A percentile compares a stretch with the other conserved stretches of the same genome.
phyloP scores from a whole-genome alignment of 139 green algal genomes.

The Bryopsis sp. region DNA sequence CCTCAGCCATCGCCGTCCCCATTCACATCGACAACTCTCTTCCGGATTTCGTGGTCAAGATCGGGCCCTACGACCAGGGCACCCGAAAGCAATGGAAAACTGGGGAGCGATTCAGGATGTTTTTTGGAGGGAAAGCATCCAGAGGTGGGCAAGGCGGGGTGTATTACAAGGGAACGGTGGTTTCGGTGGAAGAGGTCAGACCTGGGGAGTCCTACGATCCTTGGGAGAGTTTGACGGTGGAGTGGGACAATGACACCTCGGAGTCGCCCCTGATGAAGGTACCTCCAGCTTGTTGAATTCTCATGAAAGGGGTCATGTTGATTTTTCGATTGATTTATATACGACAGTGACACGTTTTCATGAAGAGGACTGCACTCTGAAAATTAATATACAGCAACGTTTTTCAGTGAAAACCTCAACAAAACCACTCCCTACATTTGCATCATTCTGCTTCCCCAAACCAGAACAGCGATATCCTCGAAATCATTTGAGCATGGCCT shows the following conservation, averaged over 20 bases:
- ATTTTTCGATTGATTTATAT: too few relatives aligned
- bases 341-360: too few relatives aligned
- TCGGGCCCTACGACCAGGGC: constrained; percentile 35
- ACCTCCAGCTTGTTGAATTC: too few relatives aligned
- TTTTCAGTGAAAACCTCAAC: too few relatives aligned
- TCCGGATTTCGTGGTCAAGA: constrained; percentile 60
- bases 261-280: constrained; percentile 5
- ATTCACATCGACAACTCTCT: constrained; percentile 55
- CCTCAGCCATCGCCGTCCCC: constrained; percentile 28
- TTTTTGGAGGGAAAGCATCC: constrained; percentile 47
- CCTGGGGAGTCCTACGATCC: constrained; percentile 48
- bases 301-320: too few relatives aligned
- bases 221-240: constrained; percentile 60
- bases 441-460: too few relatives aligned
- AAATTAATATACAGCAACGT: too few relatives aligned
- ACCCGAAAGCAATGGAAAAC: constrained; percentile 45
- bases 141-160: constrained; percentile 22
- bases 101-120: constrained; percentile 66
- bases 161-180: constrained; percentile 63
- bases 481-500: background rate
- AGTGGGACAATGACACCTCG: constrained; percentile 43
- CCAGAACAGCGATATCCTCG: too few relatives aligned
- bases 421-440: background rate
- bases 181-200: constrained; percentile 14
- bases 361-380: too few relatives aligned